Conservation (phyloP, 371 early-diverging fungal species). For the Nematocida major region DNA sequence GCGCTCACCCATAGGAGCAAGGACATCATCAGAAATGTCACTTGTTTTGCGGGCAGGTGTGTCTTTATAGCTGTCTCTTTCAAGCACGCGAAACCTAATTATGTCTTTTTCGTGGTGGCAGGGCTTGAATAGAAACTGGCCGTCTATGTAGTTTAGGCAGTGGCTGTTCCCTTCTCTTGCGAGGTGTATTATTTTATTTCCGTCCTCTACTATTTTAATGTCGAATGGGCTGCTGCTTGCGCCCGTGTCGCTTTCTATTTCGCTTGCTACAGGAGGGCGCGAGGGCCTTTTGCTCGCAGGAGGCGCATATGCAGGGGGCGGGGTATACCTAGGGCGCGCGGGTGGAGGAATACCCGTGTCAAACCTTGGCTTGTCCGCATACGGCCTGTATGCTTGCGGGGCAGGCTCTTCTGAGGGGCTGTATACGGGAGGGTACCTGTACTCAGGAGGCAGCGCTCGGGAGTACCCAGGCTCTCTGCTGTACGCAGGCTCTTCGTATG, state of each 20-base stretch:
- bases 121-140: conserved; percentile 18
- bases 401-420: background rate
- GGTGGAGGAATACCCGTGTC: too few species aligned
- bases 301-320: background rate
- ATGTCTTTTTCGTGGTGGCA: background rate
- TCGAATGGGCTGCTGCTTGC: conserved; percentile 22
- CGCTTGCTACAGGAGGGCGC: background rate
- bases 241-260: background rate
- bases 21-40: too few species aligned
- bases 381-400: background rate
- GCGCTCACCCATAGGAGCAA: too few species aligned
- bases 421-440: background rate
- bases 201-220: conserved; percentile 31
- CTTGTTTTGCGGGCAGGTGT: too few species aligned
- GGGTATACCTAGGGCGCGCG: too few species aligned
- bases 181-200: conserved; percentile 4
- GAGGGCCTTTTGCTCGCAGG: background rate
- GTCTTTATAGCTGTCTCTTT: conserved; percentile 27
- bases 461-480: too few species aligned
- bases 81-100: conserved; percentile 23
- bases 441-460: too few species aligned
- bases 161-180: background rate
- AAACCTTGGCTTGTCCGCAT: background rate
- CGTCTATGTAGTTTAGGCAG: conserved; percentile 20
- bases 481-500: background rate